phyloP scores from a whole-genome alignment of 192 early-diverging fungal species.

The Podila minutissima region DNA sequence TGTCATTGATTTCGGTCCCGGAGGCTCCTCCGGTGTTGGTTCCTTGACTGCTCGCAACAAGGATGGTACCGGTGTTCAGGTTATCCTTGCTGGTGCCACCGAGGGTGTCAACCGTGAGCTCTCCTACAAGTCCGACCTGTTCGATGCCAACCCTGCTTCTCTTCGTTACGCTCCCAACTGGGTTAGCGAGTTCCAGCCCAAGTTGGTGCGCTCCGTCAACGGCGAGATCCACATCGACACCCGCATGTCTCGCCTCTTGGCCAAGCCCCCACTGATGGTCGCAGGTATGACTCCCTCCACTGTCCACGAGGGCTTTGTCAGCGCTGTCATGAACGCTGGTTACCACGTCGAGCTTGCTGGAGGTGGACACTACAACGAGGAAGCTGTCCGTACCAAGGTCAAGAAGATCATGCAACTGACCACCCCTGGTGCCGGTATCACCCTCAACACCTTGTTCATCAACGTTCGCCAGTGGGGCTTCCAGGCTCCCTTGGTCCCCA shows the following conservation, averaged over 20 bases:
- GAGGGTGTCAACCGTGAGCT: slow-evolving; percentile 71
- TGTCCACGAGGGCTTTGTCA: slow-evolving; percentile 78
- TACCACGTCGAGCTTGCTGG: slow-evolving; percentile 93
- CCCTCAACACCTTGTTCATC: slow-evolving; percentile 91
- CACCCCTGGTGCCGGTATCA: slow-evolving; percentile 86
- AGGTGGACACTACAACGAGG: slow-evolving; percentile 87
- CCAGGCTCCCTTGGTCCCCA: slow-evolving; percentile 83
- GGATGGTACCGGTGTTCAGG: slow-evolving; percentile 83
- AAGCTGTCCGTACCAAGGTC: slow-evolving; percentile 74
- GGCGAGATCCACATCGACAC: slow-evolving; percentile 87
- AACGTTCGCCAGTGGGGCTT: slow-evolving; percentile 93
- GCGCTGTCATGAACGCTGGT: slow-evolving; percentile 88
- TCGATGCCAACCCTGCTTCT: slow-evolving; percentile 77
- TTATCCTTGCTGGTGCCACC: slow-evolving; percentile 74
- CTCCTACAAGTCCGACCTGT: slow-evolving; percentile 78
- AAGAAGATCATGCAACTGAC: slow-evolving; percentile 75
- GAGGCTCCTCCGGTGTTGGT: slow-evolving; percentile 86
- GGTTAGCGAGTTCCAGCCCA: slow-evolving; percentile 85
- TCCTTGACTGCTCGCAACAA: slow-evolving; percentile 85
- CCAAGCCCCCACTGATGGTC: slow-evolving; percentile 93
- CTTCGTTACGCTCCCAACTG: slow-evolving; percentile 89
- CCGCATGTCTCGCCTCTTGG: slow-evolving; percentile 83
- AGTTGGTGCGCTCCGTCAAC: slow-evolving; percentile 76
- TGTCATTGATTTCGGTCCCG: slow-evolving; percentile 95
- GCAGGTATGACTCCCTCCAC: slow-evolving; percentile 96